A percentile compares a stretch with the other conserved stretches of the same genome.
These are phyloP conservation scores for Tulasnella sp. DNA, from an alignment of 768 basidiomycete species.

Conservation along the genomic window DNA sequence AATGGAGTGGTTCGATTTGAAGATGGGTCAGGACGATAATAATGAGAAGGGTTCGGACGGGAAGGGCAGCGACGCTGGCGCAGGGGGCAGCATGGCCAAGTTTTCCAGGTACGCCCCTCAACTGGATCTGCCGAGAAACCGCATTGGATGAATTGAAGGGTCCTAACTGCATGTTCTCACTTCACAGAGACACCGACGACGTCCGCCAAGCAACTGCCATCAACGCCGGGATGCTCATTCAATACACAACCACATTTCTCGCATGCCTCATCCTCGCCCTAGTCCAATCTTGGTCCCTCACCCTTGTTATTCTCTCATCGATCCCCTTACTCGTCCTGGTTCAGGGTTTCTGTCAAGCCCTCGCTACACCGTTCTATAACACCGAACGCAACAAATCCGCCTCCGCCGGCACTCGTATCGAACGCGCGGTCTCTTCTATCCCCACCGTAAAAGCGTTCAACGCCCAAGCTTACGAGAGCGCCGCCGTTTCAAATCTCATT, in stretches of 20 bases:
- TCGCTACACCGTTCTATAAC: conserved; percentile 56
- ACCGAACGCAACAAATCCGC: conserved; percentile 57
- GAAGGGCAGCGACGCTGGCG: conserved; percentile 53
- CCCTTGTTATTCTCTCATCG: conserved; percentile 84
- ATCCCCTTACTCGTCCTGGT: conserved; percentile 73
- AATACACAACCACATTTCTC: conserved; percentile 69
- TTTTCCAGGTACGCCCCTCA: conserved; percentile 57
- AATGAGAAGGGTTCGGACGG: conserved; percentile 34
- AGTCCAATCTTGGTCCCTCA: conserved; percentile 64
- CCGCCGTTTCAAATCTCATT: conserved; percentile 26
- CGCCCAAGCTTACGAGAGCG: conserved; percentile 26
- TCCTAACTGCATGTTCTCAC: conserved; percentile 14
- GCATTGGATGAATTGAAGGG: no score
- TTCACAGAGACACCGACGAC: conserved; percentile 81
- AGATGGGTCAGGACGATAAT: conserved; percentile 49
- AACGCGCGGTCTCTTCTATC: conserved; percentile 67
- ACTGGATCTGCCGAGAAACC: no score
- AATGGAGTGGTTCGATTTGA: conserved; percentile 86
- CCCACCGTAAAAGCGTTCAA: conserved; percentile 58
- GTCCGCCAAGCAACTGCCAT: conserved; percentile 77
- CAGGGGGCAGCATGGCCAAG: conserved; percentile 87
- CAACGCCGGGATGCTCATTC: conserved; percentile 64
- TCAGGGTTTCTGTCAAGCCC: conserved; percentile 60
- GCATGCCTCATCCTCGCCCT: conserved; percentile 78
- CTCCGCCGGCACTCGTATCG: conserved; percentile 65